These are phyloP conservation scores for Mallotus repandus DNA, from an alignment of 441 rosid genomes.

Conservation along the genomic window DNA sequence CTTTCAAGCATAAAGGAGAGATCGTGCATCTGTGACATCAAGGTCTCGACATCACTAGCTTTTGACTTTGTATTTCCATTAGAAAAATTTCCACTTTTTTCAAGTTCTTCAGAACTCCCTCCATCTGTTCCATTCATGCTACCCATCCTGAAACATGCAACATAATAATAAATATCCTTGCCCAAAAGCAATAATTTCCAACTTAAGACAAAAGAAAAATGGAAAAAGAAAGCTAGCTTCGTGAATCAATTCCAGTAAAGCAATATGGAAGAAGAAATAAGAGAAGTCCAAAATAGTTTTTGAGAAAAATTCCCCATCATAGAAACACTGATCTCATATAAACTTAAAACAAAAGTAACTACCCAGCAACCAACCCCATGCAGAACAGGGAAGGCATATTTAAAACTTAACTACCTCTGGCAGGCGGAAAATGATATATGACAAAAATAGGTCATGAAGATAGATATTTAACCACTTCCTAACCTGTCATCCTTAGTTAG, in stretches of 20 bases:
- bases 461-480: not conserved
- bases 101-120: slow-evolving; percentile 31
- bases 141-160: slow-evolving; percentile 38
- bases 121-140: slow-evolving; percentile 32
- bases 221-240: not conserved
- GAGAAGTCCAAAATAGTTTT: not conserved
- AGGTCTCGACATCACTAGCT: slow-evolving; percentile 38
- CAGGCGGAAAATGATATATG: not conserved
- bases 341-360: not conserved
- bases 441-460: not conserved
- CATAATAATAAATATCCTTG: not conserved
- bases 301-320: not conserved
- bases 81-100: slow-evolving; percentile 26
- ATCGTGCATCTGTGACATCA: slow-evolving; percentile 81
- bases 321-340: not conserved
- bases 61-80: slow-evolving; percentile 29
- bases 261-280: not conserved
- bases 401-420: not conserved
- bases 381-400: not conserved
- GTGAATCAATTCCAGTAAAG: not conserved
- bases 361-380: not conserved
- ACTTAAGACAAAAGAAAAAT: not conserved
- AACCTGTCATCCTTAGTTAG: not conserved
- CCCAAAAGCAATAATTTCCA: not conserved
- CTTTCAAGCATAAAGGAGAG: slow-evolving; percentile 81